Base-by-base conservation (phyloP, 805 yeast species). In the Yamadazyma philogaea region DNA sequence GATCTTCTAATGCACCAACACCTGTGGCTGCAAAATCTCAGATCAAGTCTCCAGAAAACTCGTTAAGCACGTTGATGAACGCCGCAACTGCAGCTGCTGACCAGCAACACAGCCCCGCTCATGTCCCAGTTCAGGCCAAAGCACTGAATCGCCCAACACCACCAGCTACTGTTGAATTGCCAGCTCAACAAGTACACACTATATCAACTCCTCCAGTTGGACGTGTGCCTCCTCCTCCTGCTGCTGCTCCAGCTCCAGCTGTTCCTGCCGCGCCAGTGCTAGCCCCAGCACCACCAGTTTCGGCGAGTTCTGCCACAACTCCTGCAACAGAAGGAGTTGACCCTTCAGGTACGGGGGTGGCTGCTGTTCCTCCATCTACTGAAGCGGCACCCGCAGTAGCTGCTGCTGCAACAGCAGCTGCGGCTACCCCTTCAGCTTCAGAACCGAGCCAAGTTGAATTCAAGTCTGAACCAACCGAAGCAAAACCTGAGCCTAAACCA, bases 61-160 rank as follows among this genome's bases (percentile, higher is more conserved):
- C 57, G 4, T 55, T 59, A 44, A 57, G 47, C 37, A 55, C 61
- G 17, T 53, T 60, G 46, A 59, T 59, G 63, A 59, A 59, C 38
- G 66, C 63, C 6, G 61, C 62, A 5, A 47, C 47, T 37, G 52
- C 42, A 7, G 43, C 40, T 37, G 37, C 40, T 22, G 36, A 38
- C 11, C 18, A 12, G 7, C 32, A 20, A 16, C 16, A 27, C 7
- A 30, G 37, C 24, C 24, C 28, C 11, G 35, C 24, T 4, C 15
- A 12, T 17, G 7, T 33, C 4, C n/a, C 35, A 17, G 35, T n/a
- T 12, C 33, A 20, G 7, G 40, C 47, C 19, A 34, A 37, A 10
- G 33, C 10, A 8, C 26, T 22, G 17, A 22, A 10, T n/a, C 39
- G 10, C 38, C 45, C 28, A 16, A 31, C 21, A 3, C 20, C 35